Conservation (phyloP, 345 rosid genomes). For the Melaleuca quinquenervia region DNA sequence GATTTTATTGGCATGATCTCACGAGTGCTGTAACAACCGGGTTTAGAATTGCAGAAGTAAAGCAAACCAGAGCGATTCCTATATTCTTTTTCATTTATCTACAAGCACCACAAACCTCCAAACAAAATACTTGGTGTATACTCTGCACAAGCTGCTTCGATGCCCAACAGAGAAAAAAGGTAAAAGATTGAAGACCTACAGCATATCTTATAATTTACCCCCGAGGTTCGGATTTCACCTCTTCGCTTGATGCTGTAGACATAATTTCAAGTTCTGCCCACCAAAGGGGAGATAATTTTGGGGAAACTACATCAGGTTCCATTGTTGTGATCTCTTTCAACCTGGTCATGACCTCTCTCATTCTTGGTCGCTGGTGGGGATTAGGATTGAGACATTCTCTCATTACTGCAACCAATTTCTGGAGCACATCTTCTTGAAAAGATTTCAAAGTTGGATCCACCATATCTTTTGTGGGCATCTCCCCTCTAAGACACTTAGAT, state of each 20-base stretch:
- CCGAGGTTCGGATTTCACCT: neutral
- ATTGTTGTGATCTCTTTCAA: slow-evolving; percentile 62
- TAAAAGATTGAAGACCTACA: neutral
- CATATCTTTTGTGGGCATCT: slow-evolving; percentile 29
- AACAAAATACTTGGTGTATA: neutral
- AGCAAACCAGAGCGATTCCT: neutral
- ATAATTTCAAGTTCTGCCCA: slow-evolving; percentile 95
- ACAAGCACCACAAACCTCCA: neutral
- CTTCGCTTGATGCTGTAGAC: slow-evolving; percentile 30
- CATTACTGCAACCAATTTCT: slow-evolving; percentile 46
- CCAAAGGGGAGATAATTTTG: slow-evolving; percentile 81
- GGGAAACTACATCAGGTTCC: slow-evolving; percentile 62
- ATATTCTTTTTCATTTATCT: neutral
- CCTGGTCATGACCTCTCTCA: slow-evolving; percentile 44
- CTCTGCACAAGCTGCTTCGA: neutral
- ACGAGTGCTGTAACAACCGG: neutral
- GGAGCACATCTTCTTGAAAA: slow-evolving; percentile 41
- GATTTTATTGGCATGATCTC: neutral
- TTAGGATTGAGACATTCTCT: slow-evolving; percentile 53
- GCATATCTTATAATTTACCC: neutral
- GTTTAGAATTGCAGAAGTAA: neutral
- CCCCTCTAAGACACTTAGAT: slow-evolving; percentile 20
- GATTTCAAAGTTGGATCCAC: slow-evolving; percentile 62
- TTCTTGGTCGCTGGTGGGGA: slow-evolving; percentile 42
- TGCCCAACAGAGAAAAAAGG: neutral